Evolutionary conservation across 1,139 yeast genomes (phyloP), one percentile per base, ranked within the genome.

Genomic region (Kodamaea ohmeri): DNA sequence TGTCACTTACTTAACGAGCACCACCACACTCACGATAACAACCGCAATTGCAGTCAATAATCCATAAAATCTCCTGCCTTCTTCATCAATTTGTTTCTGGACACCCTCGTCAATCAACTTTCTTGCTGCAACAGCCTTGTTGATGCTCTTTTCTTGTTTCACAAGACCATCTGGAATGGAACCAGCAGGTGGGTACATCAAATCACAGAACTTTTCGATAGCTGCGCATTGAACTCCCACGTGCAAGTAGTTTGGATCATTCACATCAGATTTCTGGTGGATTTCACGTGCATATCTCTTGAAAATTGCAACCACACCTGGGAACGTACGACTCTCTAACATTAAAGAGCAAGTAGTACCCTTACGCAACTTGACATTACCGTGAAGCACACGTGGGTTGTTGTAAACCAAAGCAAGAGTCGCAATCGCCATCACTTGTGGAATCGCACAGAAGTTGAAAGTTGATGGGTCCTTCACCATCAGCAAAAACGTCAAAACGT

Each of bases 361-460:
- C 63, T 87, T 86, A 64, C 97, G 78, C 57, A 94, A 84, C 69
- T 94, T 94, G 46, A 92, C 84, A 53, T 86, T 81, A 28, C 63
- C 60, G 37, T 80, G 76, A 54, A 92, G 76, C 3, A 92, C 85
- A 4, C 69, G 60, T 7, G 83, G 82, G 64, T 94, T 94, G 58
- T 86, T 83, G 70, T 85, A 90, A 29, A 92, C 85, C 41, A 83
- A 71, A 18, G 92, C 90, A 52, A 92, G 71, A 0, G 97, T 88
- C 6, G 97, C 97, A 58, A 92, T 83, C 29, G 97, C 96, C 98
- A 92, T 92, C 22, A 90, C 97, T 64, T 92, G 98, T 14, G 98
- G 98, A 56, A 92, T 92, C 13, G 97, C 90, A 66, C 97, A 90
- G 68, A 92, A 92, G 49, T 82, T 83, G 70, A 88, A 92, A 37